phyloP scores from a whole-genome alignment of 495 filamentous ascomycete species.

The Xylaria palmicola region DNA sequence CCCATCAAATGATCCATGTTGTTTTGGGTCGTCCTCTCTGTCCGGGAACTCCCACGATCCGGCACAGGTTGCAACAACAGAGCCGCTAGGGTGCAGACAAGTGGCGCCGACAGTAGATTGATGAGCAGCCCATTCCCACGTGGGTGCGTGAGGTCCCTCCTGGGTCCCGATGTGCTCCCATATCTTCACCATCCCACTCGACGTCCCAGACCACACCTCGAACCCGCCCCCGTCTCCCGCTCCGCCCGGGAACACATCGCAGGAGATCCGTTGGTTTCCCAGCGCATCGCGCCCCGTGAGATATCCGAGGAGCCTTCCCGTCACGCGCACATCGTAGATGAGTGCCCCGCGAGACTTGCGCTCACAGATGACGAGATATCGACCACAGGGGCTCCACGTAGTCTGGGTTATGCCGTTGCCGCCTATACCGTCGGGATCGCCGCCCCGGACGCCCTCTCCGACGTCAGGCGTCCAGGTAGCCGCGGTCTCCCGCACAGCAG shows the following conservation, averaged over 20 bases:
- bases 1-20: background rate
- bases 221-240: conserved; percentile 49
- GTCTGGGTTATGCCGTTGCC: conserved; percentile 75
- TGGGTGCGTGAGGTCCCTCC: conserved; percentile 54
- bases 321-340: conserved; percentile 81
- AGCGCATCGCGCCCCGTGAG: conserved; percentile 66
- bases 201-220: conserved; percentile 83
- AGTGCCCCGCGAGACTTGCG: conserved; percentile 69
- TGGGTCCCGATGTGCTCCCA: conserved; percentile 64
- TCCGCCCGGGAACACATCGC: conserved; percentile 64
- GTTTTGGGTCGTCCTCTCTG: conserved; percentile 15
- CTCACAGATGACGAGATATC: conserved; percentile 86
- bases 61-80: conserved; percentile 72
- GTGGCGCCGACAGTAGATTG: conserved; percentile 60
- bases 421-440: conserved; percentile 33
- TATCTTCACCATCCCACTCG: conserved; percentile 71
- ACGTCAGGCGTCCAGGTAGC: conserved; percentile 15
- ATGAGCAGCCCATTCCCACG: conserved; percentile 61
- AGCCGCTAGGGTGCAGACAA: conserved; percentile 64
- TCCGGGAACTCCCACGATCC: conserved; percentile 50
- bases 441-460: background rate
- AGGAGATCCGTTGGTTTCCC: conserved; percentile 76
- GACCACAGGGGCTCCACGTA: conserved; percentile 80
- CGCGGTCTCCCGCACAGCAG: conserved; percentile 30
- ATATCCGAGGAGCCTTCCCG: conserved; percentile 64